phyloP scores from a whole-genome alignment of 1,139 yeast species.

The Yamadazyma epiphylla region DNA sequence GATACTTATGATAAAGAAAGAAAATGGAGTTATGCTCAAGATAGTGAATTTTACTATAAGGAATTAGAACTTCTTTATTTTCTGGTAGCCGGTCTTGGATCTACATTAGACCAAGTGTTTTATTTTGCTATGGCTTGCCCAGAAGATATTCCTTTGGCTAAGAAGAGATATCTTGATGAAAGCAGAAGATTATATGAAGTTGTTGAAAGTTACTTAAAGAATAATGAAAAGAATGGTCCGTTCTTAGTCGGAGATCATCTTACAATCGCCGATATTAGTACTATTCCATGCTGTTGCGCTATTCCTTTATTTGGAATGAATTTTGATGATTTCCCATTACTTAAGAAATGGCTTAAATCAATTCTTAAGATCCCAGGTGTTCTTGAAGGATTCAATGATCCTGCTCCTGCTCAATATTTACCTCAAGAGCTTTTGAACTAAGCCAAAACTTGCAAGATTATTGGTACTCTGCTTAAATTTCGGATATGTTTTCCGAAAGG shows the following conservation, averaged over 20 bases:
- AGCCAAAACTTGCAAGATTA: too few species aligned
- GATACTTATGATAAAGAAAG: conserved; percentile 55
- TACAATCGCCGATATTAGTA: conserved; percentile 50
- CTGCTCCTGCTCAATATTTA: too few species aligned
- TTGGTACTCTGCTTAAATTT: too few species aligned
- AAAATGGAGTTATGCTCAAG: conserved; percentile 43
- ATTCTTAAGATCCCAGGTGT: conserved; percentile 36
- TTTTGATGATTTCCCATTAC: conserved; percentile 38
- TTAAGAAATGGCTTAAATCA: conserved; percentile 41
- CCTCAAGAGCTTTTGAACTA: too few species aligned
- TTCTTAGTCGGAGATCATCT: conserved; percentile 56
- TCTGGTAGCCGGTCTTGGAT: conserved; percentile 59
- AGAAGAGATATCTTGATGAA: conserved; percentile 48
- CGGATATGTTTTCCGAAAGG: too few species aligned
- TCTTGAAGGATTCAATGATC: conserved; percentile 21
- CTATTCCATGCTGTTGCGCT: conserved; percentile 34
- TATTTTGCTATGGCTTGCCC: conserved; percentile 47
- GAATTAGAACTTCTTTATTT: conserved; percentile 50
- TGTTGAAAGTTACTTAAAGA: conserved; percentile 42
- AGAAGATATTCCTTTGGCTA: conserved; percentile 51
- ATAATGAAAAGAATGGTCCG: conserved; percentile 37
- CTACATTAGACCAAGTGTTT: conserved; percentile 57
- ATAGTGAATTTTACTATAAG: conserved; percentile 45
- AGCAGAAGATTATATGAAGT: conserved; percentile 52
- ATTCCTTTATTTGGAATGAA: conserved; percentile 26